Evolutionary conservation across 768 basidiomycete genomes (phyloP), one percentile per base, ranked within the genome.

Genomic region (Tylopilus rubrobrunneus): DNA sequence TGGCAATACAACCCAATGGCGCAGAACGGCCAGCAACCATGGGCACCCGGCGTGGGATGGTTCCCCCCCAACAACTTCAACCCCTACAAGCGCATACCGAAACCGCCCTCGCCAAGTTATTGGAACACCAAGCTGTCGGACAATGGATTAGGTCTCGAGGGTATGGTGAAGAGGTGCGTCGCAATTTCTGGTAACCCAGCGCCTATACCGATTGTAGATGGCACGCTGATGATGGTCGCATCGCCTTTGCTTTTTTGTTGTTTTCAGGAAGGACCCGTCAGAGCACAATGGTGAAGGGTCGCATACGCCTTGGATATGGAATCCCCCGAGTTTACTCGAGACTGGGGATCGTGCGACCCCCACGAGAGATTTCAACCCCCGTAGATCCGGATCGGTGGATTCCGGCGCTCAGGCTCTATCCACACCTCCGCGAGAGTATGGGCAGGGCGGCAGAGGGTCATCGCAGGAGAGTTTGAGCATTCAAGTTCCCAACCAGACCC

Each of bases 261-360:
- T 50, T 47, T 54, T 3, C 36, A 68, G 68, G 47, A 59, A 53
- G 52, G 60, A 61, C 0, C 62, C 64, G 59, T 74, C 63, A 62
- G 77, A 57, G 58, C 66, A 45, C 67, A 71, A 53, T 11, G 71
- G 73, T 19, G 71, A 71, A 17, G 71, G 69, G 15, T 70, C 74
- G 7, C 73, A 78, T 14, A 88, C 87, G 0, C 87, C 87, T 8
- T 89, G 87, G 87, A 77, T 87, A 52, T 89, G 87, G 87, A 83
- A 77, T 67, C 80, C 85, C 25, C 64, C 75, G 34, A 70, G 71
- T 52, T 70, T 84, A 21, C 64, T 67, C 7, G 62, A 72, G 37
- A 58, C 7, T 28, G 58, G 47, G 7, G 61, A 67, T 55, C 65
- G 67, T 17, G 65, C 67, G 21, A 67, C 67, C 0, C 68, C 68